Conservation (phyloP, 2,329 filamentous ascomycete species). For the Aspergillus piperis region DNA sequence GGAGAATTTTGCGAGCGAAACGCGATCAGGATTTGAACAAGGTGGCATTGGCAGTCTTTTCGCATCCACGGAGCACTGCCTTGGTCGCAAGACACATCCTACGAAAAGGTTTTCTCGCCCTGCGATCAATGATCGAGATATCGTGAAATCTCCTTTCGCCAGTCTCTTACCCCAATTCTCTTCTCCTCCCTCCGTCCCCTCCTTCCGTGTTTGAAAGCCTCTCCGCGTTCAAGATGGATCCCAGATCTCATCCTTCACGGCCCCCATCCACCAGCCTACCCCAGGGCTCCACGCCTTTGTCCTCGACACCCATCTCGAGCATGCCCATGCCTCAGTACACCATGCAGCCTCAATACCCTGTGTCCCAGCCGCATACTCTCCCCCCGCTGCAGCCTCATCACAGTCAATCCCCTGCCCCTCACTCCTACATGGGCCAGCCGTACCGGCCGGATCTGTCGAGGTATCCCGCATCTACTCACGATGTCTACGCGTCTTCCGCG, state of each 20-base stretch:
- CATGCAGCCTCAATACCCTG: constrained; percentile 48
- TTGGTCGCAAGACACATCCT: constrained; percentile 18
- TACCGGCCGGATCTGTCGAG: constrained; percentile 47
- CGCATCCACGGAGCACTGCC: constrained; percentile 9
- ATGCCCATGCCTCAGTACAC: constrained; percentile 51
- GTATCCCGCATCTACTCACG: constrained; percentile 45
- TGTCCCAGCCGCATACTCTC: constrained; percentile 47
- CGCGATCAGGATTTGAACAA: constrained; percentile 15
- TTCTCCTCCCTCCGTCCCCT: constrained; percentile 14
- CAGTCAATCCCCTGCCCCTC: constrained; percentile 45
- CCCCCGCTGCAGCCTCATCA: constrained; percentile 51
- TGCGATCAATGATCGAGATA: constrained; percentile 40
- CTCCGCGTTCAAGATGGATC: constrained; percentile 40
- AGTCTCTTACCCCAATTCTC: constrained; percentile 10
- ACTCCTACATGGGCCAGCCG: constrained; percentile 45
- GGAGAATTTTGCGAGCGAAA: constrained; percentile 8
- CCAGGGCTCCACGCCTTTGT: constrained; percentile 47
- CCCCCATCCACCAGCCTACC: constrained; percentile 49
- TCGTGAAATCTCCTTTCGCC: constrained; percentile 31
- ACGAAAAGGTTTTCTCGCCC: constrained; percentile 20
- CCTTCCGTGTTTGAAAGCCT: constrained; percentile 16
- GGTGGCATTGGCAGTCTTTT: constrained; percentile 17
- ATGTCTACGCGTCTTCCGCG: constrained; percentile 45
- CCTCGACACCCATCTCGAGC: constrained; percentile 47
- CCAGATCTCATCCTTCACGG: constrained; percentile 46